phyloP scores from a whole-genome alignment of 192 early-diverging fungal genomes.

The Umbelopsis isabellina region DNA sequence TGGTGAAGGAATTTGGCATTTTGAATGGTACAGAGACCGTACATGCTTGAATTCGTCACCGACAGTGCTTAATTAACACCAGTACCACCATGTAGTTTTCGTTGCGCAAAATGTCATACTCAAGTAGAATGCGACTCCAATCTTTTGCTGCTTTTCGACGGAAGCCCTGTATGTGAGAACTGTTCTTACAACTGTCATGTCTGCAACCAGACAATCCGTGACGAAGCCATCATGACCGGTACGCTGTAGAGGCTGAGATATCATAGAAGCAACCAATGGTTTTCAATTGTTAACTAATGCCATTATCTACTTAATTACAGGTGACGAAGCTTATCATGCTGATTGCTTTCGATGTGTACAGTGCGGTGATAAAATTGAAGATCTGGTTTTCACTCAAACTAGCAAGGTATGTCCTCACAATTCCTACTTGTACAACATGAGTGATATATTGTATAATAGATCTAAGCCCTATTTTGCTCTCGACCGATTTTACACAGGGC shows the following conservation, averaged over 20 bases:
- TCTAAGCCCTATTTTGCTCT: not conserved
- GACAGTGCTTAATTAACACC: not conserved
- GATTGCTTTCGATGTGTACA: constrained; percentile 82
- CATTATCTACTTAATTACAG: constrained; percentile 33
- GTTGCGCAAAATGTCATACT: constrained; percentile 75
- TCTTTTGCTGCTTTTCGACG: constrained; percentile 74
- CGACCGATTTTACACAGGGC: constrained; percentile 44
- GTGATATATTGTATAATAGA: not conserved
- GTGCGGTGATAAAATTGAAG: constrained; percentile 75
- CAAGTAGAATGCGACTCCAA: constrained; percentile 82
- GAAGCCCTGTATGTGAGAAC: constrained; percentile 82
- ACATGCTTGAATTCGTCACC: not conserved
- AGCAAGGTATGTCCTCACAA: constrained; percentile 52
- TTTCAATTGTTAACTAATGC: not conserved
- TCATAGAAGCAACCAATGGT: not conserved
- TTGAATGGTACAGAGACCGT: constrained; percentile 69
- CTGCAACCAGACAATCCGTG: constrained; percentile 74
- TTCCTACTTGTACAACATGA: not conserved
- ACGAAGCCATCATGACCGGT: constrained; percentile 87
- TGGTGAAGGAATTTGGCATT: constrained; percentile 86
- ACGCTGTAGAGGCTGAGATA: constrained; percentile 13
- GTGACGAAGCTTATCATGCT: constrained; percentile 79
- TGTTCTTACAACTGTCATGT: constrained; percentile 81
- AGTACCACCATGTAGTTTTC: constrained; percentile 53
- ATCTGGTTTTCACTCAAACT: constrained; percentile 81